phyloP scores from a whole-genome alignment of 805 yeast species.

The Wickerhamomyces hampshirensis region DNA sequence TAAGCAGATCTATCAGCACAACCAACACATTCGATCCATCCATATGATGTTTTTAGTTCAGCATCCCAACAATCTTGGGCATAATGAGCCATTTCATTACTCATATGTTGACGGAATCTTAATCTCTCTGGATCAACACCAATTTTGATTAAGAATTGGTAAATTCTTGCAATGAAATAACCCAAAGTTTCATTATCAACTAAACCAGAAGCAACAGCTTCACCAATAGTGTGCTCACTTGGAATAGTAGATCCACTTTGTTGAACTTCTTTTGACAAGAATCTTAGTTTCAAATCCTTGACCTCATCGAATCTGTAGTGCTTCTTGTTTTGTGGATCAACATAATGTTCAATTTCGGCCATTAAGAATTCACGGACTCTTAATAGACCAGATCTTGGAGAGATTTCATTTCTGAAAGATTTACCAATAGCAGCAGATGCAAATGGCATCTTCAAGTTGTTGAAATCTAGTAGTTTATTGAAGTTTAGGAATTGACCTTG shows the following conservation, averaged over 20 bases:
- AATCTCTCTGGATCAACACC: slow-evolving; percentile 83
- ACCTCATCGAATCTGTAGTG: slow-evolving; percentile 80
- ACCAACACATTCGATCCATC: slow-evolving; percentile 99
- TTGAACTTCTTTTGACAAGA: slow-evolving; percentile 86
- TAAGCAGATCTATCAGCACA: slow-evolving; percentile 99
- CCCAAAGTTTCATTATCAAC: slow-evolving; percentile 97
- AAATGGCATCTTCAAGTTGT: slow-evolving; percentile 96
- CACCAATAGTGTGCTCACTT: slow-evolving; percentile 67
- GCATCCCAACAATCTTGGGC: slow-evolving; percentile 99
- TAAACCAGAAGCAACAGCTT: slow-evolving; percentile 83
- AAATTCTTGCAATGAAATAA: slow-evolving; percentile 92
- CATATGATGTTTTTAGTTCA: slow-evolving; percentile 90
- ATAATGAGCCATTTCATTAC: slow-evolving; percentile 99
- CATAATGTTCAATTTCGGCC: slow-evolving; percentile 99
- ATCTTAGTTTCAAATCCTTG: slow-evolving; percentile 63
- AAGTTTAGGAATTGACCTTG: slow-evolving; percentile 99
- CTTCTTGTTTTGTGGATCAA: slow-evolving; percentile 84
- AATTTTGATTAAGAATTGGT: slow-evolving; percentile 73
- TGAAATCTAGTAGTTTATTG: slow-evolving; percentile 86
- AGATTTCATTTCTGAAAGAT: slow-evolving; percentile 97
- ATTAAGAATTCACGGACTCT: slow-evolving; percentile 98
- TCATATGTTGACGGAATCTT: slow-evolving; percentile 98
- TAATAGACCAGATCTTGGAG: slow-evolving; percentile 95
- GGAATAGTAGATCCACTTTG: slow-evolving; percentile 76
- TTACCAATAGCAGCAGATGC: slow-evolving; percentile 99